Evolutionary conservation across 225 moss, liverwort and hornwort genomes (phyloP), one percentile per base, ranked within the genome.

Genomic region (Rhytidiadelphus loreus): DNA sequence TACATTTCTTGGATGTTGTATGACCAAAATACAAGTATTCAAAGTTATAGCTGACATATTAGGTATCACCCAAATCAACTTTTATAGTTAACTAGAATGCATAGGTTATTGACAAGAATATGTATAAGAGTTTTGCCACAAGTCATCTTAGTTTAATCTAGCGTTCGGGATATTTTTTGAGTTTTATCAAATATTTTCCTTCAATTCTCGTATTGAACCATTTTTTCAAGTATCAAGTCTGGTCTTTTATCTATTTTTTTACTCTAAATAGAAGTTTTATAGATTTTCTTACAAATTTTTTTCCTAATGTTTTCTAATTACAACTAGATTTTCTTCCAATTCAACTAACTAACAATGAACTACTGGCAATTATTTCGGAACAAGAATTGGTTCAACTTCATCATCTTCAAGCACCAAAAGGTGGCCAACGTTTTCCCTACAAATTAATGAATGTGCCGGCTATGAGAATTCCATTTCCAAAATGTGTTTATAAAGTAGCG

Each of bases 331-430:
- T 20, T 37, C 6, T 37, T 66, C 3, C 20, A 35, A 64, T 37
- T 65, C 5, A 10, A 35, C 2, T 0, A 9, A 8, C 65, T 65
- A 35, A 65, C 11, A 65, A 65, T 65, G 11, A 65, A 65, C 3
- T 3, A 35, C 5, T 37, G 1, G 6, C 11, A 37, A 0, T 65
- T 65, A 19, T 19, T 6, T 0, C 2, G 3, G 6, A 37, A 37
- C 3, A 18, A 33, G 5, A 35, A 64, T 33, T 65, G 11, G 35
- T 35, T 65, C 41, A 39, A 24, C 24, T 13, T 39, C 24, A n/a
- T 24, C 39, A 69, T 39, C 13, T 24, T 13, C 13, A 39, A 0
- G 8, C 7, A 39, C 24, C 0, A 1, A 39, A 23, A 68, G 4
- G 12, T n/a, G 3, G 6, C 18, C 19, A 19, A 20, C 0, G 1